phyloP scores from a whole-genome alignment of 768 basidiomycete genomes.

The button mushroom (Agaricus bisporus) region DNA sequence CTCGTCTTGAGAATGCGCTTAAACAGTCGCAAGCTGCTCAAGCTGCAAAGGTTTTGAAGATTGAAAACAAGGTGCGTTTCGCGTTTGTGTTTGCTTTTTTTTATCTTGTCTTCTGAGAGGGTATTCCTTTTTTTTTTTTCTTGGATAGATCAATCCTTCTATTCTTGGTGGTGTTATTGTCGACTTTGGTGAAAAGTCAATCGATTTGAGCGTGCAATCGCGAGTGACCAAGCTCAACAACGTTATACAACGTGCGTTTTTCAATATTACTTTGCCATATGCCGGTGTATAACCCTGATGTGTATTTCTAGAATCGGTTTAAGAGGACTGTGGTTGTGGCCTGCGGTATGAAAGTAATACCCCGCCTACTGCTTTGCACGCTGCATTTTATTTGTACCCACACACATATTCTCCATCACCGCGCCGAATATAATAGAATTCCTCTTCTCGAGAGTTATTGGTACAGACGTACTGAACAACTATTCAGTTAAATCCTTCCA shows the following conservation, averaged over 20 bases:
- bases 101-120: not conserved
- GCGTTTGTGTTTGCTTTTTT: not conserved
- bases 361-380: not conserved
- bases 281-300: not conserved
- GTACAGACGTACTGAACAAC: no score
- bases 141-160: constrained; percentile 76
- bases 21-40: constrained; percentile 84
- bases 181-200: constrained; percentile 97
- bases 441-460: not conserved
- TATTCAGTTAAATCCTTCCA: no score
- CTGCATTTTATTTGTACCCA: not conserved
- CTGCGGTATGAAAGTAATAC: not conserved
- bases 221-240: constrained; percentile 94
- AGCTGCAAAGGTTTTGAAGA: constrained; percentile 81
- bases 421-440: constrained; percentile 8
- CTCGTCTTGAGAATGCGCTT: constrained; percentile 76
- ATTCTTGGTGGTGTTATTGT: constrained; percentile 90
- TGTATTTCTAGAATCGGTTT: constrained; percentile 6
- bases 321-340: not conserved
- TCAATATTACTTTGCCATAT: not conserved
- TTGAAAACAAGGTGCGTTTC: constrained; percentile 78
- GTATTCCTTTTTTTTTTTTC: not conserved
- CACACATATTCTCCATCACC: constrained; percentile 1
- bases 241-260: constrained; percentile 68
- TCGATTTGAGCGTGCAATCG: constrained; percentile 91